Base-by-base conservation (phyloP, 140 eudicot genomes). In the Ambrosia hybrid region DNA sequence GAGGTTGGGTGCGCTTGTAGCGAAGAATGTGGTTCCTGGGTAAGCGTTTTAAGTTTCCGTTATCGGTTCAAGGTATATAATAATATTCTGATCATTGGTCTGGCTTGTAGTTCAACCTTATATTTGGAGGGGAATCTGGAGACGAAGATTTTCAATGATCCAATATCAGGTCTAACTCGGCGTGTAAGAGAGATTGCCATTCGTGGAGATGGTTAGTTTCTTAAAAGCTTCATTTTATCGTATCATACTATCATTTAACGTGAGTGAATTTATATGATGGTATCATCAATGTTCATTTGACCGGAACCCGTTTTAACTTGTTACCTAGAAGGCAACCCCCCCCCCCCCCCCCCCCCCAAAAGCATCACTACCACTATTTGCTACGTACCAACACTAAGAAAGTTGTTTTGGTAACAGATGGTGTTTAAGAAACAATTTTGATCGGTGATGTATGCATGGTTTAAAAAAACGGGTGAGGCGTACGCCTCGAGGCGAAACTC, bases 111-210 rank as follows among this genome's bases (percentile, higher is more conserved):
- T 21, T 21, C 26, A 21, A 21, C 26, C 26, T 21, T 21, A 21
- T 21, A 21, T 21, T 21, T 21, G 99, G 15, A 91, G 91, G 99
- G 99, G 48, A 94, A 90, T 86, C 55, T 94, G 69, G 99, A 94
- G 86, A 84, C 97, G 0, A 94, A 90, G 77, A 75, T 93, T 53
- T 93, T 93, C 75, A 82, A 75, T 51, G 99, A 94, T 79, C 96
- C 93, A 5, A 73, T 90, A 9, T 86, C 96, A 61, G 99, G 99
- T 38, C 86, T 94, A 65, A 91, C 93, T 15, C 83, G 91, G 6
- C 94, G 99, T 34, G 78, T 93, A 9, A 86, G 98, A 85, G 26
- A 21, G 26, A 21, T 21, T 21, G 26, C 26, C 26, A 21, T 21
- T 21, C 26, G 26, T 21, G 26, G 97, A 76, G 85, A 83, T 80